Base-by-base conservation (phyloP, 1,284 basidiomycete species). In the Cerioporus squamosus region DNA sequence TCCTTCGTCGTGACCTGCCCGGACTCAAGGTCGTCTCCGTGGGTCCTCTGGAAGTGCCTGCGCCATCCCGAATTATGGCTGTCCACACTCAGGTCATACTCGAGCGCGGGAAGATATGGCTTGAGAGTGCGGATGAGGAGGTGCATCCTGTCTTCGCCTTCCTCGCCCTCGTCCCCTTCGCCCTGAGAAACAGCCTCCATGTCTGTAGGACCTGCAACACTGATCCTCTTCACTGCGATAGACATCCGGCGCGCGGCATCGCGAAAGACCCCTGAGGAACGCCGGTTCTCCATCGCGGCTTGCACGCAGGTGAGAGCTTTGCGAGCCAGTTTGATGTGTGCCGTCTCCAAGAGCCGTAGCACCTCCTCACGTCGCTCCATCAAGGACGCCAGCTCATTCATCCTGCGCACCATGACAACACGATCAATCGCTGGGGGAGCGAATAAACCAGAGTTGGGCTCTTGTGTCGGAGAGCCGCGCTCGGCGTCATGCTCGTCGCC, bases 321-420 rank as follows among this genome's bases (percentile, higher is more conserved):
- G 56, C 83, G 80, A 0, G 93, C 94, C 10, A 97, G 78, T 62
- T 86, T 86, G 71, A 95, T 85, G 69, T 97, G 94, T 1, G 93
- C 93, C 3, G 87, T 83, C 75, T 97, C 94, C 17, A 97, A 79
- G 23, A 83, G 78, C n/a, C 83, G 80, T 40, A 95, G 76, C 4
- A 91, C 84, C 22, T 90, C 89, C 64, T 90, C 87, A 24, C 93
- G 80, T 47, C 93, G 81, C 55, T 87, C 84, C 39, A 94, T 73
- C 40, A 95, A 75, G n/a, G 89, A 90, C 3, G 88, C 87, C 12
- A 97, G 75, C 64, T 94, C 90, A 2, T 86, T 88, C 82, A 94
- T 90, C 75, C 93, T 93, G 38, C 93, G 82, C 3, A 89, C 90
- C 36, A 96, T 76, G 4, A 93, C 84, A 2, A 96, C 88, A 33